phyloP scores from a whole-genome alignment of 768 basidiomycete genomes.

The Pleurotus giganteus region DNA sequence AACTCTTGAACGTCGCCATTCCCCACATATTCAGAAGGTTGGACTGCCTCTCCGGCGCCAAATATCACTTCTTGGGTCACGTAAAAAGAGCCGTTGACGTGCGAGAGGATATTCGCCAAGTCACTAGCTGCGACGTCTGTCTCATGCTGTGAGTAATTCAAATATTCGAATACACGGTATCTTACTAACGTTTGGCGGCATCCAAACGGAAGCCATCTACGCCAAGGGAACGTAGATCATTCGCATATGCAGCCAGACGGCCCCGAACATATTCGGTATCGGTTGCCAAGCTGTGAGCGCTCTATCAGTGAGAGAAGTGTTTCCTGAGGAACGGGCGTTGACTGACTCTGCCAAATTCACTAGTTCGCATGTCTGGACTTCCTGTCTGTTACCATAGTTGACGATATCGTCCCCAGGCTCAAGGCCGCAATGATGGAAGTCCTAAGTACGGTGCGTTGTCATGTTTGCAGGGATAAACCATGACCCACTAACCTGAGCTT shows the following conservation, averaged over 20 bases:
- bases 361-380: slow-evolving; percentile 61
- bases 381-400: slow-evolving; percentile 47
- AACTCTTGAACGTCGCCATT: slow-evolving; percentile 70
- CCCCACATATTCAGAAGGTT: slow-evolving; percentile 52
- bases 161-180: background rate
- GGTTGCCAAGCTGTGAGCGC: slow-evolving; percentile 58
- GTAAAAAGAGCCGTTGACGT: slow-evolving; percentile 42
- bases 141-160: background rate
- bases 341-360: slow-evolving; percentile 51
- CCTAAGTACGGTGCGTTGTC: slow-evolving; percentile 19
- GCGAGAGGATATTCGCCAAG: slow-evolving; percentile 50
- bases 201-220: slow-evolving; percentile 63
- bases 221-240: slow-evolving; percentile 61
- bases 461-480: background rate
- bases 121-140: slow-evolving; percentile 54
- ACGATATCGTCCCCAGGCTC: slow-evolving; percentile 51
- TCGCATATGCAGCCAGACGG: slow-evolving; percentile 52
- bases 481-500: slow-evolving; percentile 35
- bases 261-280: slow-evolving; percentile 59
- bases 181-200: slow-evolving; percentile 55
- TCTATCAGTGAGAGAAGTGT: background rate
- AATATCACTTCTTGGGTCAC: slow-evolving; percentile 67
- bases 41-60: slow-evolving; percentile 47
- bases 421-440: slow-evolving; percentile 67
- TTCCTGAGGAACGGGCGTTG: slow-evolving; percentile 5